Percentiles rank a stretch among this genome's conserved stretches.
Evolutionary conservation across 495 filamentous ascomycete genomes (phyloP).

Genomic region (Friedmanniomyces simplex): DNA sequence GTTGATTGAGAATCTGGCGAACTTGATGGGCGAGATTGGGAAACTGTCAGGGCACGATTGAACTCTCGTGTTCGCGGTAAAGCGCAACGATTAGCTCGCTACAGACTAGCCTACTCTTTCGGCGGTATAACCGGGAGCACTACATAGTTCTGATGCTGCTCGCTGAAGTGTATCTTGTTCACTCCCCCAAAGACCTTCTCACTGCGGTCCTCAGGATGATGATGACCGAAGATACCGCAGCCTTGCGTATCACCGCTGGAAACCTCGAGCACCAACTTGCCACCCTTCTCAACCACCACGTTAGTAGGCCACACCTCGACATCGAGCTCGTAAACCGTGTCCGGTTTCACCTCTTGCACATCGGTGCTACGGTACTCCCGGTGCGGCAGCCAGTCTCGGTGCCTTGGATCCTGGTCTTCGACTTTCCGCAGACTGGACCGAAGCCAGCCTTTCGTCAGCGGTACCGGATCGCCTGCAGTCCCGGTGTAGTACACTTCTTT

Average conservation of each 20-base stretch:
- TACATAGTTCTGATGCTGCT: conserved; percentile 12
- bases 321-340: conserved; percentile 51
- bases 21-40: conserved; percentile 37
- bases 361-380: conserved; percentile 52
- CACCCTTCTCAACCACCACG: conserved; percentile 47
- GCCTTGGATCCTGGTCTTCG: conserved; percentile 38
- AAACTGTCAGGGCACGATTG: conserved; percentile 2
- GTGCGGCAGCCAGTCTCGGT: conserved; percentile 47
- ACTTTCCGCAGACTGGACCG: conserved; percentile 46
- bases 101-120: background rate
- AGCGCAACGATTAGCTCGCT: background rate
- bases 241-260: conserved; percentile 52
- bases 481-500: conserved; percentile 58
- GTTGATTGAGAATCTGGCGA: conserved; percentile 44
- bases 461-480: conserved; percentile 41
- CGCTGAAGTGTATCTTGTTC: conserved; percentile 17
- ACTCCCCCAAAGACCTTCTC: conserved; percentile 10
- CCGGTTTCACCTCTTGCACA: conserved; percentile 42
- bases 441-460: conserved; percentile 47
- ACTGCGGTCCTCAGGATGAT: conserved; percentile 38
- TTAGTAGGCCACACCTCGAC: conserved; percentile 63
- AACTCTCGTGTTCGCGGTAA: background rate
- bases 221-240: conserved; percentile 47
- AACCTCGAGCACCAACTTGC: conserved; percentile 48
- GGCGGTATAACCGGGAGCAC: conserved; percentile 16